These are phyloP conservation scores for Colletotrichum musicola DNA, from an alignment of 2,329 filamentous ascomycete genomes.

Conservation along the genomic window DNA sequence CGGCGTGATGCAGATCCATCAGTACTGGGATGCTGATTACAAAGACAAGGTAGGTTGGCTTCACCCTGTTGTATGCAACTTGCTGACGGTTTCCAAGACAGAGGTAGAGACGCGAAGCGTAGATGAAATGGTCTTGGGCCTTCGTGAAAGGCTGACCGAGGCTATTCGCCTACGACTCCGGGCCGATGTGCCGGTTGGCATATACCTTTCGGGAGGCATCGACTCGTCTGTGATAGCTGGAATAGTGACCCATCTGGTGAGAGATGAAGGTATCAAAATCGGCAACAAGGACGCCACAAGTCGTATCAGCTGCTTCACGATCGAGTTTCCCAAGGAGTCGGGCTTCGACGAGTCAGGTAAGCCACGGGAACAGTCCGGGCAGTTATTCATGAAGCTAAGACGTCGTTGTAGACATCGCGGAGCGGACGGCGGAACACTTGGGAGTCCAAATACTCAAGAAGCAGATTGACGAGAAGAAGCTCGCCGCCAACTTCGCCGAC, in stretches of 20 bases:
- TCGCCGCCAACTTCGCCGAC: constrained; percentile 47
- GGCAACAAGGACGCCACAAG: constrained; percentile 51
- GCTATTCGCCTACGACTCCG: constrained; percentile 63
- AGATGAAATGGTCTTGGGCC: constrained; percentile 63
- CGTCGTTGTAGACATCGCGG: not conserved
- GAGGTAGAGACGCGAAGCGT: constrained; percentile 56
- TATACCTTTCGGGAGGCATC: constrained; percentile 69
- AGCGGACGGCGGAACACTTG: constrained; percentile 44
- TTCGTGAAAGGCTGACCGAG: constrained; percentile 63
- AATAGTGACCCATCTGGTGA: constrained; percentile 64
- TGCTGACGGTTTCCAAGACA: constrained; percentile 39
- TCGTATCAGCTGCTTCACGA: constrained; percentile 56
- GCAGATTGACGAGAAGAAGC: constrained; percentile 43
- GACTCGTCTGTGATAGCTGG: constrained; percentile 69
- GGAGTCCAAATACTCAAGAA: constrained; percentile 45
- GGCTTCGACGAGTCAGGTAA: constrained; percentile 63
- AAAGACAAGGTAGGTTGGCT: constrained; percentile 58
- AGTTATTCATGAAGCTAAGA: not conserved
- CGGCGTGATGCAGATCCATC: constrained; percentile 50
- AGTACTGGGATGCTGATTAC: constrained; percentile 67
- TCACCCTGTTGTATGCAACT: accelerated
- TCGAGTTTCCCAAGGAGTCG: constrained; percentile 63
- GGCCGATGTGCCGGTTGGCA: constrained; percentile 69
- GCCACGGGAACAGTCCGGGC: not conserved
- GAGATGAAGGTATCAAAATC: constrained; percentile 58